Evolutionary conservation across 2,329 filamentous ascomycete species (phyloP).

Genomic region (Paecilomyces variotii): DNA sequence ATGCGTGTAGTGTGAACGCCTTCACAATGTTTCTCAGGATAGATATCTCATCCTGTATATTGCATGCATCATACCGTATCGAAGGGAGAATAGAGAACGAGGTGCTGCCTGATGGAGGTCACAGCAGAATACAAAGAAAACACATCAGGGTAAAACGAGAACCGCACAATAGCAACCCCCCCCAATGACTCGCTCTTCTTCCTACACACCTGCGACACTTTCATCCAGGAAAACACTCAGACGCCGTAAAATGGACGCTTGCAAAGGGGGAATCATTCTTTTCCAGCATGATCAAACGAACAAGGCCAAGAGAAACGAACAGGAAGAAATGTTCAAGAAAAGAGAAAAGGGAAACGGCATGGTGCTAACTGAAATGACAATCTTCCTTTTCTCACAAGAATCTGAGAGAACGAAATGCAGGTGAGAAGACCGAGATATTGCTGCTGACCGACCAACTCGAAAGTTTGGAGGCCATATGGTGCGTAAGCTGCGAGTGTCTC

Average conservation of each 20-base stretch:
- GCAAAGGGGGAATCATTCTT: slow-evolving; percentile 16
- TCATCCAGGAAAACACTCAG: slow-evolving; percentile 20
- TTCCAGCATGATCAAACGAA: slow-evolving; percentile 10
- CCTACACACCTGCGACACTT: slow-evolving; percentile 19
- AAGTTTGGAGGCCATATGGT: neutral
- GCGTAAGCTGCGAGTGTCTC: neutral
- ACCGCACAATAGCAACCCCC: neutral
- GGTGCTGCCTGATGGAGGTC: neutral
- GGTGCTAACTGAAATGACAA: neutral
- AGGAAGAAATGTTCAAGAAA: slow-evolving; percentile 7
- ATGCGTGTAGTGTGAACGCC: slow-evolving; percentile 16
- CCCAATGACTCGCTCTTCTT: slow-evolving; percentile 13
- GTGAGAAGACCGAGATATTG: neutral
- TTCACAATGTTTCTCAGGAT: slow-evolving; percentile 2
- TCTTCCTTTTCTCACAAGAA: neutral
- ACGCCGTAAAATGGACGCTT: slow-evolving; percentile 19
- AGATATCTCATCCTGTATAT: neutral
- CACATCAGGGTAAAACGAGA: slow-evolving; percentile 2
- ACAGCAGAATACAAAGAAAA: neutral
- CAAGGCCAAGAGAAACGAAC: slow-evolving; percentile 7
- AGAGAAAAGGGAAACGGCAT: slow-evolving; percentile 11
- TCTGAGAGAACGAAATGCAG: neutral
- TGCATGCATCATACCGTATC: slow-evolving; percentile 2
- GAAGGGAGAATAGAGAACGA: neutral
- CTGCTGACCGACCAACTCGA: neutral